phyloP scores from a whole-genome alignment of 192 early-diverging fungal species.

The Coemansia interrupta region DNA sequence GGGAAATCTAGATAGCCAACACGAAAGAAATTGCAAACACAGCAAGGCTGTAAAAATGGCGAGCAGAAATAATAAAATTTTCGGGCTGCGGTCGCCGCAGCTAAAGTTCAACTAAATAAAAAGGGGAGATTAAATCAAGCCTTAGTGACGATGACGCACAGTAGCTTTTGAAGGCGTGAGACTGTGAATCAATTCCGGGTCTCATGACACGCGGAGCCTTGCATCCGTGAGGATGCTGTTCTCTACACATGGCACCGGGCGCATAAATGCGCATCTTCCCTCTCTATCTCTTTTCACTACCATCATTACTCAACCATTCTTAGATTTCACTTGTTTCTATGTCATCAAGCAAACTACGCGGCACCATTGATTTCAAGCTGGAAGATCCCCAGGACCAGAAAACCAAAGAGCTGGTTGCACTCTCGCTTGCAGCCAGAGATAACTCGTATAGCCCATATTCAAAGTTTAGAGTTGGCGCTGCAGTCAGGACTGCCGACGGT shows the following conservation, averaged over 20 bases:
- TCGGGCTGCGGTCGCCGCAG: conserved; percentile 15
- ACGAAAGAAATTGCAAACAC: background rate
- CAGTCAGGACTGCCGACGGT: conserved; percentile 67
- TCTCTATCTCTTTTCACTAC: background rate
- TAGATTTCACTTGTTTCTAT: background rate
- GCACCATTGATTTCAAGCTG: conserved; percentile 19
- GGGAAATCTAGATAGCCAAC: background rate
- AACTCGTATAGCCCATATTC: conserved; percentile 85
- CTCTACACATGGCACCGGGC: no score
- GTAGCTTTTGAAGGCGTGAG: no score
- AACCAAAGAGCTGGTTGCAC: conserved; percentile 19
- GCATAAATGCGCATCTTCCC: background rate
- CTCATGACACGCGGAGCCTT: no score
- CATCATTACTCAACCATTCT: no score
- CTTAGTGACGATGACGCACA: no score
- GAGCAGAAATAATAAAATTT: background rate
- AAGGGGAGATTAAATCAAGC: no score
- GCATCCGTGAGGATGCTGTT: no score
- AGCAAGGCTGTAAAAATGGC: no score
- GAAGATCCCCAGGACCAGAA: conserved; percentile 21
- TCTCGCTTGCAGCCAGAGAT: conserved; percentile 58
- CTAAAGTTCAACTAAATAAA: background rate
- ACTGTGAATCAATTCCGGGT: no score
- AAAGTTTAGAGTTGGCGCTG: conserved; percentile 87
- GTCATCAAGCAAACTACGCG: background rate